These are phyloP conservation scores for Cymbopogon flexuosus DNA, from an alignment of 202 grass and related monocot species.

Conservation along the genomic window DNA sequence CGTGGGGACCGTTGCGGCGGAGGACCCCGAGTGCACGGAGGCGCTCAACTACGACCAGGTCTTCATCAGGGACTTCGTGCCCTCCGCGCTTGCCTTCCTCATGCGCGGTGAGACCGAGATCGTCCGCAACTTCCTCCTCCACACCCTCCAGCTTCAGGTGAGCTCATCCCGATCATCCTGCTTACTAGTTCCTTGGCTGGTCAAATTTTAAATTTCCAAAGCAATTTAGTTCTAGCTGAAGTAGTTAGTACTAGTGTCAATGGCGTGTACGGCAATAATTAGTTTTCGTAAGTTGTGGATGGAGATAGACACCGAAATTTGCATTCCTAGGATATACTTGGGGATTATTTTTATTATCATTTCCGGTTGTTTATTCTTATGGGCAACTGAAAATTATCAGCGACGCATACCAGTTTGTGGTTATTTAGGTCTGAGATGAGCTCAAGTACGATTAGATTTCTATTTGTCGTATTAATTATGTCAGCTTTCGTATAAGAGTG, in stretches of 20 bases:
- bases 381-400: neutral
- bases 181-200: neutral
- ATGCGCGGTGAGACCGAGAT: no score
- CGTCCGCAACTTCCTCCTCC: constrained; percentile 58
- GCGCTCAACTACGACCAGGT: no score
- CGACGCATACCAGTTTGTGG: neutral
- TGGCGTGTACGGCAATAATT: constrained; percentile 15
- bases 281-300: neutral
- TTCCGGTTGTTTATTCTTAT: neutral
- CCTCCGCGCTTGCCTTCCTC: no score
- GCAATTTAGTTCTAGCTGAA: neutral
- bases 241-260: neutral
- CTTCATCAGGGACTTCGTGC: no score
- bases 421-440: neutral
- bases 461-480: neutral
- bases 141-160: constrained; percentile 97
- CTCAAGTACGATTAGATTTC: constrained; percentile 12
- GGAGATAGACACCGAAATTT: constrained; percentile 3
- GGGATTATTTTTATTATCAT: constrained; percentile 11
- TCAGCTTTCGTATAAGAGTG: neutral
- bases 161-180: constrained; percentile 32
- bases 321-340: neutral
- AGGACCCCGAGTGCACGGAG: constrained; percentile 31
- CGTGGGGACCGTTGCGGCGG: constrained; percentile 82
- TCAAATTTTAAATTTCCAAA: neutral